Percentiles rank a stretch among this genome's conserved stretches.
Evolutionary conservation across 1,284 basidiomycete genomes (phyloP).

Genomic region (Inonotus obliquus): DNA sequence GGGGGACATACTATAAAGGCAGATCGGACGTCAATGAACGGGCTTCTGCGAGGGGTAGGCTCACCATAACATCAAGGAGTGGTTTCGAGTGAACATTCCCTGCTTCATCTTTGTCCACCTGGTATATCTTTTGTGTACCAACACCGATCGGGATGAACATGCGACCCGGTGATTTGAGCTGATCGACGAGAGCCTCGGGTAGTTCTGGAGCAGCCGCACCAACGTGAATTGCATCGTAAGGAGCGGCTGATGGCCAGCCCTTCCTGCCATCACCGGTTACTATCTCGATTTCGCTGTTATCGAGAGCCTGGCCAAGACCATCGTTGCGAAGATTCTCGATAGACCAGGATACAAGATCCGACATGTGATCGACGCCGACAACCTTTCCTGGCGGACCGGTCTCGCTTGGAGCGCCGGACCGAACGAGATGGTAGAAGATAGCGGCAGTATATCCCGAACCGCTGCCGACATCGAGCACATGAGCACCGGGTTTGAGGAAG

Average conservation of each 20-base stretch:
- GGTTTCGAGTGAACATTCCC: constrained; percentile 66
- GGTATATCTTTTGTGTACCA: constrained; percentile 56
- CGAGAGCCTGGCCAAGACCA: constrained; percentile 52
- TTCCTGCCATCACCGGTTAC: constrained; percentile 78
- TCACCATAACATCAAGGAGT: constrained; percentile 79
- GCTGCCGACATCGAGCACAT: constrained; percentile 78
- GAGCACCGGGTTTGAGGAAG: constrained; percentile 62
- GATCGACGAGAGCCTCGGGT: constrained; percentile 72
- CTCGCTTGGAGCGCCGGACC: constrained; percentile 30
- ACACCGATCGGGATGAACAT: constrained; percentile 94
- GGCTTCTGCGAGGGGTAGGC: constrained; percentile 27
- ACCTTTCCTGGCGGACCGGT: constrained; percentile 53
- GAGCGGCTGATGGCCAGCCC: constrained; percentile 52
- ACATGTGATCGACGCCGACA: constrained; percentile 90
- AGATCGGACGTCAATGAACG: not conserved
- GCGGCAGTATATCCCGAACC: constrained; percentile 78
- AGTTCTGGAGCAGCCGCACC: constrained; percentile 84
- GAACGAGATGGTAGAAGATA: constrained; percentile 72
- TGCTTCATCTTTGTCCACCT: constrained; percentile 75
- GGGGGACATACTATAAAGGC: constrained; percentile 35
- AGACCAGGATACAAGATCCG: constrained; percentile 70
- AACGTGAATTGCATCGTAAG: constrained; percentile 90
- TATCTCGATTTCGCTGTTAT: constrained; percentile 53
- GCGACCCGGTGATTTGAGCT: constrained; percentile 80
- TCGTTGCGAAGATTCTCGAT: constrained; percentile 65